phyloP scores from a whole-genome alignment of 192 early-diverging fungal species.

The Pilaira anomala region DNA sequence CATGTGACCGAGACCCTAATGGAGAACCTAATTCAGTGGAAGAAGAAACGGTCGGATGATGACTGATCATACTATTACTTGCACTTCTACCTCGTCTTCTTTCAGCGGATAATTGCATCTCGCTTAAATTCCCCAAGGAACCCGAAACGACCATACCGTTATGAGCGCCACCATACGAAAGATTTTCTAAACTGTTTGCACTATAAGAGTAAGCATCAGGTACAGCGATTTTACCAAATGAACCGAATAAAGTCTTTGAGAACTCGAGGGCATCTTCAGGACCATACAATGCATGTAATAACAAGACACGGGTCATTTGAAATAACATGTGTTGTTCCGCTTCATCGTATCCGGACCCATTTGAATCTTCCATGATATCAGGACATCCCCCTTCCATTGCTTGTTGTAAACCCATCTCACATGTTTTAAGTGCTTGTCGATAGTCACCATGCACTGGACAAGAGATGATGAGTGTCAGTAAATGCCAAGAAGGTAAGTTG shows the following conservation, averaged over 20 bases:
- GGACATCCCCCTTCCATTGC: constrained; percentile 29
- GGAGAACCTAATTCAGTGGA: not conserved
- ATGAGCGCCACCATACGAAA: constrained; percentile 17
- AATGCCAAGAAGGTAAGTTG: constrained; percentile 71
- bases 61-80: constrained; percentile 19
- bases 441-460: constrained; percentile 61
- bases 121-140: constrained; percentile 14
- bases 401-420: constrained; percentile 60
- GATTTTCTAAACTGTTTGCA: constrained; percentile 32
- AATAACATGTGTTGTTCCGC: constrained; percentile 60
- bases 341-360: constrained; percentile 34
- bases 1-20: constrained; percentile 19
- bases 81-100: constrained; percentile 7
- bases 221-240: constrained; percentile 55
- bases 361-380: constrained; percentile 30
- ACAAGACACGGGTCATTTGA: constrained; percentile 56
- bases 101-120: constrained; percentile 6
- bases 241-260: constrained; percentile 58
- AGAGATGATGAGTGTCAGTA: constrained; percentile 65
- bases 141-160: constrained; percentile 15
- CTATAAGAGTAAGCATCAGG: constrained; percentile 26
- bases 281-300: constrained; percentile 53
- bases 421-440: constrained; percentile 58
- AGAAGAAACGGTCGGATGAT: not conserved
- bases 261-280: constrained; percentile 49